Conservation (phyloP, 1,284 basidiomycete genomes). For the Cutaneotrichosporon arboriforme region DNA sequence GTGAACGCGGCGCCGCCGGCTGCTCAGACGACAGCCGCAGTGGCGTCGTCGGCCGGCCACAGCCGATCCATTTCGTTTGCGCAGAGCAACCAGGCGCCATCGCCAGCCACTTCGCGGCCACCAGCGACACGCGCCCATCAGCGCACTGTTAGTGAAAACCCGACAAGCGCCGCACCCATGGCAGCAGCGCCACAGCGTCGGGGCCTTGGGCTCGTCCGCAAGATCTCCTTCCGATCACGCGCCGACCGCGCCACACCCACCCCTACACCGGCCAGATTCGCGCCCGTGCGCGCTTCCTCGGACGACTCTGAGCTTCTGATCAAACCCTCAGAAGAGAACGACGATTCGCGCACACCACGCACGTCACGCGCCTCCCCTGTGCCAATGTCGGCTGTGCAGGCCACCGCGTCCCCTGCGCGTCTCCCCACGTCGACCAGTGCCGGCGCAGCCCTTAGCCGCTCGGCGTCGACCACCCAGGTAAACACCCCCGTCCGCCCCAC, state of each 20-base stretch:
- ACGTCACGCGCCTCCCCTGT: neutral
- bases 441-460: neutral
- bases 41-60: no score
- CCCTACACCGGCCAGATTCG: neutral
- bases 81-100: no score
- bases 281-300: neutral
- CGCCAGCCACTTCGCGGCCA: no score
- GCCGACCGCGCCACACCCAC: neutral
- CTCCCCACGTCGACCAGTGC: neutral
- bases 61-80: no score
- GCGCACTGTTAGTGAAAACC: neutral
- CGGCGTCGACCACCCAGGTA: neutral
- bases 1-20: no score
- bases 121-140: neutral
- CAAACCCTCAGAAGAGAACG: neutral
- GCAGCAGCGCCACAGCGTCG: neutral
- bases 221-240: conserved; percentile 8
- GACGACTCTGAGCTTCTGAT: neutral
- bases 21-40: no score
- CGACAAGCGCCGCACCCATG: neutral
- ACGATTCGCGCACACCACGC: neutral
- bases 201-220: conserved; percentile 11
- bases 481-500: neutral
- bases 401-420: neutral
- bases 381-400: neutral